Percentiles rank a stretch among this genome's conserved stretches.
These are phyloP conservation scores for Schizosaccharomyces osmophilus DNA, from an alignment of 805 yeast species.

Conservation along the genomic window DNA sequence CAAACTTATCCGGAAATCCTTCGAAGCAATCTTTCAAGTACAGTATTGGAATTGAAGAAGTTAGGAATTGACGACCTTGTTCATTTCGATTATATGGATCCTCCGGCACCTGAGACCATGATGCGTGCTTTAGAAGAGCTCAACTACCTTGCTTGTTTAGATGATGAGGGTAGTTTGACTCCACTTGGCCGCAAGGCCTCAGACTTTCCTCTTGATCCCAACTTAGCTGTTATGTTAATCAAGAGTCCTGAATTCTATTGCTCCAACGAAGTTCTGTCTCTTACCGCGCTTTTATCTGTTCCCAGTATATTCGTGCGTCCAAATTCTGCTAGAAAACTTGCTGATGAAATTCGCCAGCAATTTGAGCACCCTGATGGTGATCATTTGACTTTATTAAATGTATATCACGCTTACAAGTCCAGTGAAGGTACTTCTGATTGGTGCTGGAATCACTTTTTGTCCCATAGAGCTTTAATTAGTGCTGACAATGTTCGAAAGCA, in stretches of 20 bases:
- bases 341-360: slow-evolving; percentile 67
- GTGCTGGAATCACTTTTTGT: slow-evolving; percentile 78
- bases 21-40: slow-evolving; percentile 70
- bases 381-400: slow-evolving; percentile 73
- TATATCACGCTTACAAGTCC: slow-evolving; percentile 52
- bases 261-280: slow-evolving; percentile 66
- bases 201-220: slow-evolving; percentile 85
- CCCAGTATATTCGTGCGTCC: slow-evolving; percentile 93
- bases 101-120: slow-evolving; percentile 99
- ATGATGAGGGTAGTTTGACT: slow-evolving; percentile 78
- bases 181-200: slow-evolving; percentile 76
- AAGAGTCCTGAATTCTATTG: slow-evolving; percentile 68
- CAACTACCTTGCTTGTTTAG: slow-evolving; percentile 68
- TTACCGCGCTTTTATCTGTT: slow-evolving; percentile 75
- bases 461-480: slow-evolving; percentile 56
- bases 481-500: slow-evolving; percentile 78
- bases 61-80: slow-evolving; percentile 88
- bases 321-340: slow-evolving; percentile 58
- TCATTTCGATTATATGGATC: slow-evolving; percentile 96
- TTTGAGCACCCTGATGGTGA: slow-evolving; percentile 93
- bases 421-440: slow-evolving; percentile 26
- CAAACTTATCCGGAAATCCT: slow-evolving; percentile 92
- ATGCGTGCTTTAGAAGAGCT: slow-evolving; percentile 94
- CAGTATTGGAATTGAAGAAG: slow-evolving; percentile 80
- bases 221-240: slow-evolving; percentile 77